phyloP scores from a whole-genome alignment of 2,329 filamentous ascomycete species.

The Ophiosphaerella korrae region DNA sequence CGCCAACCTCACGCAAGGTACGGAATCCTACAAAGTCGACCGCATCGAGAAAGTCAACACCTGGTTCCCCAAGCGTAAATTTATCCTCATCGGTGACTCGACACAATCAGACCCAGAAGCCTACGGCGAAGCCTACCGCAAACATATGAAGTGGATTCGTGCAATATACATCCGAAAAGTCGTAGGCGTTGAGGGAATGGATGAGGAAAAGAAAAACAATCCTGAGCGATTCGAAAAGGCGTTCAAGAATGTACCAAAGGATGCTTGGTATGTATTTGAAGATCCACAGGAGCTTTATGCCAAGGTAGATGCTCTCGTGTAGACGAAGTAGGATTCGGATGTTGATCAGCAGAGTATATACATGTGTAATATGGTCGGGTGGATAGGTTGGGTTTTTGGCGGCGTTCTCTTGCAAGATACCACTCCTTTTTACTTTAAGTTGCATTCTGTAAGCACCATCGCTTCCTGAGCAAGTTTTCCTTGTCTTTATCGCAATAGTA shows the following conservation, averaged over 20 bases:
- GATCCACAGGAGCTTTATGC: slow-evolving; percentile 68
- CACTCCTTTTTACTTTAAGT: neutral
- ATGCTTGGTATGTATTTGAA: slow-evolving; percentile 82
- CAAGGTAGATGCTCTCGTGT: slow-evolving; percentile 40
- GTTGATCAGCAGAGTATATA: neutral
- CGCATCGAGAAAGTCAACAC: slow-evolving; percentile 76
- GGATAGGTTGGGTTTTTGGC: neutral
- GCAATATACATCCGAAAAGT: slow-evolving; percentile 88
- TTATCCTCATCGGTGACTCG: slow-evolving; percentile 87
- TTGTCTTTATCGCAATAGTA: too few species aligned
- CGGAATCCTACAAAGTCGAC: slow-evolving; percentile 83
- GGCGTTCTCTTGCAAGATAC: slow-evolving; percentile 3
- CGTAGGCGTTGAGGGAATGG: slow-evolving; percentile 73
- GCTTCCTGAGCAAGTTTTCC: too few species aligned
- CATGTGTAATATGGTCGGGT: neutral
- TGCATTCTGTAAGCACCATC: too few species aligned
- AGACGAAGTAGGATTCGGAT: slow-evolving; percentile 13
- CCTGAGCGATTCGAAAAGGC: slow-evolving; percentile 79
- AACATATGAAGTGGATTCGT: slow-evolving; percentile 75
- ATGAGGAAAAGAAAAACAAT: slow-evolving; percentile 71
- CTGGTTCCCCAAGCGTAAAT: slow-evolving; percentile 78
- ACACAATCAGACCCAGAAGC: slow-evolving; percentile 91
- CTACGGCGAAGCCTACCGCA: slow-evolving; percentile 77
- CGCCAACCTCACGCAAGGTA: slow-evolving; percentile 77
- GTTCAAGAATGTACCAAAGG: slow-evolving; percentile 73